A percentile compares a stretch with the other conserved stretches of the same genome.
Evolutionary conservation across 257 asterid genomes (phyloP).

Genomic region (Anisodus tanguticus): DNA sequence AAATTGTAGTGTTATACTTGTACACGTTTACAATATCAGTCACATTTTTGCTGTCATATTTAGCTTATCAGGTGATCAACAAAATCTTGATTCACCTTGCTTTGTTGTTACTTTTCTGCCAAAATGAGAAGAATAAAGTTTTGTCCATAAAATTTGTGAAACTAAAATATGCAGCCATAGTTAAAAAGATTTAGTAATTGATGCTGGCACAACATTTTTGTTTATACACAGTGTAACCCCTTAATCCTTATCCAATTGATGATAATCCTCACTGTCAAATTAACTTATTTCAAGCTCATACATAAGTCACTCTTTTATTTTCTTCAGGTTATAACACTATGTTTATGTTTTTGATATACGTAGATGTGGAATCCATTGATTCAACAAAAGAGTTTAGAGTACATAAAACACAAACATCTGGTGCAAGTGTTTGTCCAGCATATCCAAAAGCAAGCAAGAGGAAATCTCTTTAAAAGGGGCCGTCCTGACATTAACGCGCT

Average conservation of each 20-base stretch:
- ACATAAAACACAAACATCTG: conserved; percentile 46
- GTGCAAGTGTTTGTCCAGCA: conserved; percentile 41
- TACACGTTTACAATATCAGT: no score
- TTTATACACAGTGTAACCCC: no score
- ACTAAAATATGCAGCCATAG: background rate
- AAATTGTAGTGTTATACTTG: no score
- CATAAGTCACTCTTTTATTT: no score
- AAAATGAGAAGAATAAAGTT: background rate
- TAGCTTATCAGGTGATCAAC: conserved; percentile 43
- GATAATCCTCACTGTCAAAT: no score
- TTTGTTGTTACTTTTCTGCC: background rate
- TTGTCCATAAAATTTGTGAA: background rate
- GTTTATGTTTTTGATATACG: conserved; percentile 6
- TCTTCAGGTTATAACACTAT: background rate
- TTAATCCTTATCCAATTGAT: no score
- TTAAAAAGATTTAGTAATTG: no score
- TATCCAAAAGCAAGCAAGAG: no score
- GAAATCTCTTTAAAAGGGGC: no score
- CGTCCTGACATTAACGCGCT: conserved; percentile 42
- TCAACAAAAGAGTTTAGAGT: conserved; percentile 51
- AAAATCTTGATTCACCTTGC: background rate
- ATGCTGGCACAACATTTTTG: no score
- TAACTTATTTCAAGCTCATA: no score
- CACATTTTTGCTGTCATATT: conserved; percentile 42
- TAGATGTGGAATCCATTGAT: conserved; percentile 52